phyloP scores from a whole-genome alignment of 441 rosid genomes.

The Populus tomentosa region DNA sequence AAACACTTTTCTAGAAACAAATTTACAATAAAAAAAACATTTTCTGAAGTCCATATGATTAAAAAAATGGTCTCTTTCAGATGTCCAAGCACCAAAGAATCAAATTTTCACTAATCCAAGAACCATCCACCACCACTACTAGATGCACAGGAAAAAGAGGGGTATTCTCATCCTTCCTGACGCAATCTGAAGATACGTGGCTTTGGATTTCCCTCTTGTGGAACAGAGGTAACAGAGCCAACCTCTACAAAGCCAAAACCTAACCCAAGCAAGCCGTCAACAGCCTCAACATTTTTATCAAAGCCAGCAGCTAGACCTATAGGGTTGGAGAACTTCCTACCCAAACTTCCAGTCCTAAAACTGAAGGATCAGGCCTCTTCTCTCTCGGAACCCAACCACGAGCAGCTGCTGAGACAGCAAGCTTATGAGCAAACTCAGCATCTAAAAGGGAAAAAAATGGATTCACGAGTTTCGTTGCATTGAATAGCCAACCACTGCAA shows the following conservation, averaged over 20 bases:
- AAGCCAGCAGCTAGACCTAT: constrained; percentile 97
- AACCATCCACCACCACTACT: background rate
- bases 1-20: background rate
- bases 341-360: constrained; percentile 88
- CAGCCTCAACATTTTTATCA: constrained; percentile 97
- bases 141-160: background rate
- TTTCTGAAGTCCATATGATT: too few relatives aligned
- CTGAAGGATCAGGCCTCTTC: constrained; percentile 74
- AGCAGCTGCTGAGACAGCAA: constrained; percentile 87
- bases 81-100: background rate
- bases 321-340: constrained; percentile 93
- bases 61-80: background rate
- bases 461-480: constrained; percentile 85
- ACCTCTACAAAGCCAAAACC: constrained; percentile 98
- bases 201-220: constrained; percentile 93
- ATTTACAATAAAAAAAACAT: background rate
- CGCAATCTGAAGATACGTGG: constrained; percentile 92
- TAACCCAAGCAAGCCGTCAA: constrained; percentile 81
- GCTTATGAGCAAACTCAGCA: constrained; percentile 81
- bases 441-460: constrained; percentile 91
- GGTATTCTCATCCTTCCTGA: constrained; percentile 58
- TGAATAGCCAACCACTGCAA: constrained; percentile 93
- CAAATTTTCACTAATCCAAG: background rate
- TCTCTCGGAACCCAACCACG: constrained; percentile 98
- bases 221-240: constrained; percentile 93